Conservation (phyloP, 345 rosid genomes). For the Heritiera fomes region DNA sequence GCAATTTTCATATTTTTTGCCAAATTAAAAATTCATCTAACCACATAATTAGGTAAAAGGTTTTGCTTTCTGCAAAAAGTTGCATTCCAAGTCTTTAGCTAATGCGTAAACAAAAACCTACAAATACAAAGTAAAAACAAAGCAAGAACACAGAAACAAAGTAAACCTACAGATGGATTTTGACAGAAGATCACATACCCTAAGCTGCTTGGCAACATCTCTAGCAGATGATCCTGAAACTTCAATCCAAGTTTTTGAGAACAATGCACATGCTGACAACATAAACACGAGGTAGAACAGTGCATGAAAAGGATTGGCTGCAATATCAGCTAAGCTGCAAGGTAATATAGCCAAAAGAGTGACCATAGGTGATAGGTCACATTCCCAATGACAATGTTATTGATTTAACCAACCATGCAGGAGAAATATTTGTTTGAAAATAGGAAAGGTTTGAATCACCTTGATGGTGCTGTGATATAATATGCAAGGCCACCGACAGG, state of each 20-base stretch:
- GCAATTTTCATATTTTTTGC: not conserved
- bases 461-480: constrained; percentile 67
- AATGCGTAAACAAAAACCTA: not conserved
- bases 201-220: constrained; percentile 83
- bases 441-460: constrained; percentile 28
- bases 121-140: not conserved
- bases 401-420: not conserved
- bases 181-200: constrained; percentile 38
- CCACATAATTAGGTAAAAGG: not conserved
- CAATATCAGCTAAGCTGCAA: constrained; percentile 67
- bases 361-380: not conserved
- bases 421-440: not conserved
- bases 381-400: not conserved
- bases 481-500: constrained; percentile 78
- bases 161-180: not conserved
- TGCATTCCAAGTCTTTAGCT: not conserved
- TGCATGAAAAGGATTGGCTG: constrained; percentile 75
- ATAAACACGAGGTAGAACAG: constrained; percentile 70
- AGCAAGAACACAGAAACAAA: constrained; percentile 7
- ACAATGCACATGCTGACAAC: constrained; percentile 75
- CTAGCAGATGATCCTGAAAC: constrained; percentile 78
- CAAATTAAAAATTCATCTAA: not conserved
- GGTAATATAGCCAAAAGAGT: not conserved
- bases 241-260: constrained; percentile 84
- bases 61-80: not conserved